Conservation (phyloP, 352 stramenopile genomes). For the Phytophthora brassicae region DNA sequence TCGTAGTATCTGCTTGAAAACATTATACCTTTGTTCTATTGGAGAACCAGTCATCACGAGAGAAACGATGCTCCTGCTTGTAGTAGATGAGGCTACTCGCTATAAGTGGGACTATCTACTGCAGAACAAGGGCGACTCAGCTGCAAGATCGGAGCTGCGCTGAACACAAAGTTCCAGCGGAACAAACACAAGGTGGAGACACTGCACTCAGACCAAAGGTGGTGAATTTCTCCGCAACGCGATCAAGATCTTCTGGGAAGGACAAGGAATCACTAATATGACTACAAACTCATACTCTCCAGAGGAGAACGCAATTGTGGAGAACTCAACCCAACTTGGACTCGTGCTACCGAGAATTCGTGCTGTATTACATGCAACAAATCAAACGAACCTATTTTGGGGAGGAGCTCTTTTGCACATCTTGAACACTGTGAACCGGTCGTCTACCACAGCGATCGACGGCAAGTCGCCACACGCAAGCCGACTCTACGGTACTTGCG, state of each 20-base stretch:
- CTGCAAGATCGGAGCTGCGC: neutral
- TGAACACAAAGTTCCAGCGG: slow-evolving; percentile 14
- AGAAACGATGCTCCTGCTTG: slow-evolving; percentile 16
- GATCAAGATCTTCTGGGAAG: neutral
- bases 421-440: neutral
- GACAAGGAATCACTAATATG: slow-evolving; percentile 6
- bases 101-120: slow-evolving; percentile 24
- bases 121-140: slow-evolving; percentile 5
- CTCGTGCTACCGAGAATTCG: slow-evolving; percentile 7
- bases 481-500: slow-evolving; percentile 8
- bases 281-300: slow-evolving; percentile 23
- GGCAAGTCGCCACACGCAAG: slow-evolving; percentile 11
- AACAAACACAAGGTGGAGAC: neutral
- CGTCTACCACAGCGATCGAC: neutral
- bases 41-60: slow-evolving; percentile 1
- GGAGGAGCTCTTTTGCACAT: neutral
- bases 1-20: neutral
- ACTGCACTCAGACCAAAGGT: slow-evolving; percentile 18
- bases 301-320: slow-evolving; percentile 25
- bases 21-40: slow-evolving; percentile 3
- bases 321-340: slow-evolving; percentile 8
- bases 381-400: slow-evolving; percentile 4
- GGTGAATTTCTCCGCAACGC: slow-evolving; percentile 17
- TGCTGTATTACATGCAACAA: slow-evolving; percentile 13
- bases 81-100: slow-evolving; percentile 22